phyloP scores from a whole-genome alignment of 352 stramenopile genomes.

The Pythium angustatum region DNA sequence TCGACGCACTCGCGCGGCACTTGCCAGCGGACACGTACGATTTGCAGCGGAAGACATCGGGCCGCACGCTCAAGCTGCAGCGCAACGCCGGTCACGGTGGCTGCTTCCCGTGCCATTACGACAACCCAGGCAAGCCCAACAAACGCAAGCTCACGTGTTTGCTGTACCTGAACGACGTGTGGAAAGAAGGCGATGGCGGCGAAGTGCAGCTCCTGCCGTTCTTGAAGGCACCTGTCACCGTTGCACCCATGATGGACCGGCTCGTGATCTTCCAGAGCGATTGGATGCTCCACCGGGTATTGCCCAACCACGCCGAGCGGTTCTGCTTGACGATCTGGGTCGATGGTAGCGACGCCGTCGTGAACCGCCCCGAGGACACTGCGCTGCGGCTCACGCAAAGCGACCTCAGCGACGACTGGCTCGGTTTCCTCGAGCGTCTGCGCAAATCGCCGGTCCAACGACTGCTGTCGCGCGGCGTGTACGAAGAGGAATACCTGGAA shows the following conservation, averaged over 20 bases:
- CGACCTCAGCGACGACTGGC: constrained; percentile 58
- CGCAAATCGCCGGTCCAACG: constrained; percentile 62
- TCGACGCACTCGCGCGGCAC: constrained; percentile 49
- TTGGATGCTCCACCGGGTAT: constrained; percentile 70
- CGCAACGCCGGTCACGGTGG: constrained; percentile 70
- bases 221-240: constrained; percentile 49
- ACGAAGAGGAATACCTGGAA: constrained; percentile 73
- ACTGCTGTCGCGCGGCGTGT: constrained; percentile 72
- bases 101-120: constrained; percentile 84
- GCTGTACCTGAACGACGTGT: constrained; percentile 78
- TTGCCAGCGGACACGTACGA: constrained; percentile 47
- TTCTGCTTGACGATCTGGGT: constrained; percentile 76
- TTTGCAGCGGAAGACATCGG: constrained; percentile 57
- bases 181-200: constrained; percentile 62
- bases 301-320: constrained; percentile 50
- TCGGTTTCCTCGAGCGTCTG: constrained; percentile 64
- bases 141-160: constrained; percentile 78
- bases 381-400: constrained; percentile 64
- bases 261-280: constrained; percentile 73
- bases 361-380: constrained; percentile 59
- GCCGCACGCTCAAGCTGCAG: constrained; percentile 76
- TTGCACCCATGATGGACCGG: constrained; percentile 74
- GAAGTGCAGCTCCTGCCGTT: constrained; percentile 82
- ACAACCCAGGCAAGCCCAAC: constrained; percentile 79
- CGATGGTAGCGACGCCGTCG: constrained; percentile 36